Evolutionary conservation across 2,329 filamentous ascomycete genomes (phyloP), one percentile per base, ranked within the genome.

Genomic region (Penicillium sclerotiorum): DNA sequence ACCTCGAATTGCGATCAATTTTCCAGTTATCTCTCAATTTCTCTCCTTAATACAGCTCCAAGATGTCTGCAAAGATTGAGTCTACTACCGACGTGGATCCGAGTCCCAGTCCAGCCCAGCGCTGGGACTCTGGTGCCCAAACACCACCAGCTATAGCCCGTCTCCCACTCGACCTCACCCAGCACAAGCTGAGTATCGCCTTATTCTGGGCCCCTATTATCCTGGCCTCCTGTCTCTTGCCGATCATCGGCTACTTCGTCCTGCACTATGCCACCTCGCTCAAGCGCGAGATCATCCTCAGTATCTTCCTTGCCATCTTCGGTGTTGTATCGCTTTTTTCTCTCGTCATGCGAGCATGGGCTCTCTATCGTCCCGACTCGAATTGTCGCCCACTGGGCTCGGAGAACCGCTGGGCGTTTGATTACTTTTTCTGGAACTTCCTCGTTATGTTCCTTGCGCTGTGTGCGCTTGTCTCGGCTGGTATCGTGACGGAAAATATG

Each of bases 341-440:
- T n/a, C 15, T 32, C 11, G 12, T 32, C 12, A 32, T 32, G 5
- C 28, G 28, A 5, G 28, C 28, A 5, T 32, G 28, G 28, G 28
- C 28, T 5, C 15, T 32, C 5, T 32, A n/a, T 11, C 5, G 28
- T 4, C 12, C 11, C 15, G 28, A 32, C 28, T 32, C 28, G 4
- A 13, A 21, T 20, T 39, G 37, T 39, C 37, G 37, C 5, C 37
- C 37, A 22, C 18, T 39, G n/a, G 37, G 37, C 20, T 20, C n/a
- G 20, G 17, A 39, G 15, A 39, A 23, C n/a, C 37, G 37, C 37
- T 39, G 37, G 37, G 37, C 37, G 5, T 39, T 39, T 15, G 37
- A 39, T 20, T 39, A 39, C 11, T 39, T 39, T 23, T 39, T 39
- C 37, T 39, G 37, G 37, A 39, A 39, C 18, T 39, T 39, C 37